These are phyloP conservation scores for Cytospora chrysosperma DNA, from an alignment of 2,329 filamentous ascomycete species.

Conservation along the genomic window DNA sequence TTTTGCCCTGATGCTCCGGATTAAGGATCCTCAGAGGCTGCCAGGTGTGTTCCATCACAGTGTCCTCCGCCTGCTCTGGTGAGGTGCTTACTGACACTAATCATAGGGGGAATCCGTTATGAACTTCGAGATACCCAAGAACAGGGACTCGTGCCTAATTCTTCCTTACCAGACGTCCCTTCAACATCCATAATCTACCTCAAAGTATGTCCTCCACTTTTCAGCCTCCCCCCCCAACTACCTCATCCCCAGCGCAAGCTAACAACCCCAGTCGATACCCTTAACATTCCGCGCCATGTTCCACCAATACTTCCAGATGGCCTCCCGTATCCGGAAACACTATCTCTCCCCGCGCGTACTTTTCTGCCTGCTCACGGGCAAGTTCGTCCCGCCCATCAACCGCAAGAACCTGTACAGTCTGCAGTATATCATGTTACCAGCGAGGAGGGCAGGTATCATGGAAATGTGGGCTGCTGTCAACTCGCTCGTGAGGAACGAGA, in stretches of 20 bases:
- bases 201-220: conserved; percentile 57
- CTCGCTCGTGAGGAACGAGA: conserved; percentile 44
- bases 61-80: background rate
- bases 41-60: conserved; percentile 58
- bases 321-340: conserved; percentile 87
- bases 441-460: conserved; percentile 71
- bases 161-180: conserved; percentile 42
- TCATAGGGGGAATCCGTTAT: conserved; percentile 76
- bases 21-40: conserved; percentile 88
- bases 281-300: conserved; percentile 93
- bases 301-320: conserved; percentile 94
- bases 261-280: conserved; percentile 69
- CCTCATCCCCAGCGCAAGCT: conserved; percentile 11
- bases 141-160: conserved; percentile 43
- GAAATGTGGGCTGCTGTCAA: conserved; percentile 82
- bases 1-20: conserved; percentile 91
- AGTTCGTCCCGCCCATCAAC: conserved; percentile 93
- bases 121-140: conserved; percentile 75
- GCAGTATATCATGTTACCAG: conserved; percentile 97
- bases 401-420: conserved; percentile 92
- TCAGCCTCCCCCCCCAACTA: background rate
- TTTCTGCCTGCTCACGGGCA: conserved; percentile 82
- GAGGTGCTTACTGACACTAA: conserved; percentile 26
- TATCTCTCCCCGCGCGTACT: conserved; percentile 89
- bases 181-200: conserved; percentile 82